These are phyloP conservation scores for Rhinocladiella similis DNA, from an alignment of 2,329 filamentous ascomycete genomes.

Conservation along the genomic window DNA sequence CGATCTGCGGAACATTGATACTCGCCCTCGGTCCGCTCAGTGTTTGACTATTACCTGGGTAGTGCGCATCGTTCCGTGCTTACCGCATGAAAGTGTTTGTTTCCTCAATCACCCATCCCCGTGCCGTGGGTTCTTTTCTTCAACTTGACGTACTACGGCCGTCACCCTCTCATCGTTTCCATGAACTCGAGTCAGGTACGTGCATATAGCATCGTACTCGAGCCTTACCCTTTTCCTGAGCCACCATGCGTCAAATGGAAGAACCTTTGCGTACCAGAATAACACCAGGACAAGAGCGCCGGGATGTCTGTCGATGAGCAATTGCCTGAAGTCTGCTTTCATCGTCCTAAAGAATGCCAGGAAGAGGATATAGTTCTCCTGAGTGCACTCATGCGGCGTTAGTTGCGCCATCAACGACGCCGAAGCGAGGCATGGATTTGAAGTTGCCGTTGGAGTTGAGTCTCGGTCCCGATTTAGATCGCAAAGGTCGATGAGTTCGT, in stretches of 20 bases:
- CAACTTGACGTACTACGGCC: not conserved
- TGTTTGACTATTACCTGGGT: no score
- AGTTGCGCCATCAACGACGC: conserved; percentile 1
- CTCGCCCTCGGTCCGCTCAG: no score
- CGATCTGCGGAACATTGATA: no score
- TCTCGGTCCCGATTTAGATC: not conserved
- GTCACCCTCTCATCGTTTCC: conserved; percentile 29
- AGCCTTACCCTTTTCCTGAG: conserved; percentile 45
- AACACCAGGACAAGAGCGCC: not conserved
- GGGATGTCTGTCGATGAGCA: conserved; percentile 6
- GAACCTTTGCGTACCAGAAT: not conserved
- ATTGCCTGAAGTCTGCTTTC: not conserved
- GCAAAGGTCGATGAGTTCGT: not conserved
- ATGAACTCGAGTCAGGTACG: conserved; percentile 39
- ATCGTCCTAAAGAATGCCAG: not conserved
- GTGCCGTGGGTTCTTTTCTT: not conserved
- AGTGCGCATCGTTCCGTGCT: no score
- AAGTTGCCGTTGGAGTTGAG: not conserved
- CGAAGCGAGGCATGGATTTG: not conserved
- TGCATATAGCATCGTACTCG: conserved; percentile 50
- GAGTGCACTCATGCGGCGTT: not conserved
- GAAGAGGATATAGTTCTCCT: not conserved
- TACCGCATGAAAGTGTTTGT: no score
- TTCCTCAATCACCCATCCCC: not conserved
- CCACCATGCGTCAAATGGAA: conserved; percentile 46